phyloP scores from a whole-genome alignment of 1,284 basidiomycete species.

The Fomitopsis schrenkii region DNA sequence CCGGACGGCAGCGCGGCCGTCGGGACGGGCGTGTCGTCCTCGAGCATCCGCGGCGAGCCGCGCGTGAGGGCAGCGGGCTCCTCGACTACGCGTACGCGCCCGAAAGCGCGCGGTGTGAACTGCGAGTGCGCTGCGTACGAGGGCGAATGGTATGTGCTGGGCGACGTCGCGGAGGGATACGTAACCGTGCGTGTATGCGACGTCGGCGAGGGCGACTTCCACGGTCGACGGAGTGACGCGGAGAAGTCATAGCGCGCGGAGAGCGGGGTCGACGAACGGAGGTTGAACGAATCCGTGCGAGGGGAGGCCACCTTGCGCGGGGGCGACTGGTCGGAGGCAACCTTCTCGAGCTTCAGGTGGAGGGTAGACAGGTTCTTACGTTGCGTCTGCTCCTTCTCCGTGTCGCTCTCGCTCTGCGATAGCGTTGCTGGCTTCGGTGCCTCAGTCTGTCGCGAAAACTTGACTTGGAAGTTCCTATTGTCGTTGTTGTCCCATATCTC shows the following conservation, averaged over 20 bases:
- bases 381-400: conserved; percentile 1
- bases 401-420: conserved; percentile 10
- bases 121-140: conserved; percentile 1
- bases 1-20: conserved; percentile 7
- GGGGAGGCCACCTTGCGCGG: conserved; percentile 10
- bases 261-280: conserved; percentile 32
- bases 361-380: conserved; percentile 40
- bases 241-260: conserved; percentile 55
- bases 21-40: conserved; percentile 12
- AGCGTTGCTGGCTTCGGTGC: conserved; percentile 16
- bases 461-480: conserved; percentile 76
- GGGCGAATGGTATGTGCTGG: conserved; percentile 28
- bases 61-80: conserved; percentile 15
- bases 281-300: conserved; percentile 20
- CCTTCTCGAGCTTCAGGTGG: conserved; percentile 51
- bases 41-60: conserved; percentile 25
- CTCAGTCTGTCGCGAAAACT: conserved; percentile 37
- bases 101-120: conserved; percentile 3
- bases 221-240: conserved; percentile 43
- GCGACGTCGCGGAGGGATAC: conserved; percentile 29
- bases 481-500: conserved; percentile 93
- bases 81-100: not conserved
- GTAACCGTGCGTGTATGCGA: conserved; percentile 32
- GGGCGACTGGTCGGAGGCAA: conserved; percentile 36
- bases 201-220: conserved; percentile 28